Evolutionary conservation across 2,329 filamentous ascomycete species (phyloP), one percentile per base, ranked within the genome.

Genomic region (Coniochaeta prunicola): DNA sequence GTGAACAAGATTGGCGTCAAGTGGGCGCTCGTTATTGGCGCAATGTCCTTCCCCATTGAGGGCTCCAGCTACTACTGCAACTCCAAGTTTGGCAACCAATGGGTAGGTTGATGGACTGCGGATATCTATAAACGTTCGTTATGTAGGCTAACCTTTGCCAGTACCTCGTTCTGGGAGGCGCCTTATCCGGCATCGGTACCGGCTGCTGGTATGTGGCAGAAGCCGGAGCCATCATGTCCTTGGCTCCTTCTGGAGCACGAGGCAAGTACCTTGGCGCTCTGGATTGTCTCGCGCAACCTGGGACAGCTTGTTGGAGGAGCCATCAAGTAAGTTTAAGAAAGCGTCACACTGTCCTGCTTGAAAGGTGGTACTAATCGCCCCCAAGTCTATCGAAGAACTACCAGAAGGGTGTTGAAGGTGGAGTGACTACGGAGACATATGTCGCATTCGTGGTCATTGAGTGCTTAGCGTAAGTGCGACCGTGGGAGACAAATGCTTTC

Each of bases 211-310:
- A 79, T 59, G 77, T 79, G 9, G 77, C 77, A 0, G 77, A 79
- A 60, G 75, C 76, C 1, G 77, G 77, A 15, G 71, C 74, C 4
- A 79, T 79, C 63, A 77, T 79, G 74, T 77, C 76, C 0, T 70
- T 79, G 21, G 76, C 77, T 0, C 77, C 77, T 4, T 71, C 76
- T 0, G 70, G 74, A 24, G 71, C 76, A 19, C 75, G 77, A 57
- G 77, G 77, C 6, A 78, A 78, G n/a, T 82, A 82, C 58, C n/a
- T 71, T 88, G 0, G 85, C 84, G 0, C 78, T 71, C 28, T 79
- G 76, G 76, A 70, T 77, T 57, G 71, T 71, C 5, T 74, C 73
- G 45, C 72, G 74, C 19, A 73, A 73, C 17, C 66, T 71, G 1
- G 76, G 75, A 0, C 73, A 75, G 24, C 77, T 81, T 24, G 73